These are phyloP conservation scores for Eleusine indica DNA, from an alignment of 176 grass and related monocot genomes.

Conservation along the genomic window DNA sequence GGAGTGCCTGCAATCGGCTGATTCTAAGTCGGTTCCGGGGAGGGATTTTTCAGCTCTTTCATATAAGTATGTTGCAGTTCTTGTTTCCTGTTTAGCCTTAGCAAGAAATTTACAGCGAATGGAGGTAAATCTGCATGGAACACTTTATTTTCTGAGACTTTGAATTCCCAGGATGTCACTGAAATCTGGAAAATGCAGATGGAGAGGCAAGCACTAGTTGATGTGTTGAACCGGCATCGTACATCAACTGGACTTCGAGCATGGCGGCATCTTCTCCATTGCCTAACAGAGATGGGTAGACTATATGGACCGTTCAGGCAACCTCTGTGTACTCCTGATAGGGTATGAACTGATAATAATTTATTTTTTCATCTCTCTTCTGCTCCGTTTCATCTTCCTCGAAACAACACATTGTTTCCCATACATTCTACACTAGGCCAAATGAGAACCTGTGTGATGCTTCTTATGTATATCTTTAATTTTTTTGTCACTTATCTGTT, in stretches of 20 bases:
- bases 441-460: conserved; percentile 20
- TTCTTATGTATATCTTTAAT: conserved; percentile 27
- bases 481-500: conserved; percentile 23
- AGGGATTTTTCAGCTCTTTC: conserved; percentile 91
- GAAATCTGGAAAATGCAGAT: conserved; percentile 66
- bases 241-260: conserved; percentile 74
- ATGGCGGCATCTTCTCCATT: conserved; percentile 98
- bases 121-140: conserved; percentile 69
- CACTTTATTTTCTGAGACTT: conserved; percentile 26
- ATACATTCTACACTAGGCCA: conserved; percentile 26
- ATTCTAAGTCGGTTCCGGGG: conserved; percentile 77
- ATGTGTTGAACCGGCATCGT: conserved; percentile 65
- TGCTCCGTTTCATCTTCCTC: conserved; percentile 22
- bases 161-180: conserved; percentile 31
- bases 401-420: conserved; percentile 31
- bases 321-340: conserved; percentile 64
- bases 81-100: conserved; percentile 91
- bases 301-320: conserved; percentile 88
- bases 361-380: conserved; percentile 21
- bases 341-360: conserved; percentile 56
- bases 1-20: conserved; percentile 82
- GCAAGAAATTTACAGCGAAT: conserved; percentile 83
- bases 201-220: conserved; percentile 83
- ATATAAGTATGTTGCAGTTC: conserved; percentile 97
- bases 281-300: conserved; percentile 79